A percentile compares a stretch with the other conserved stretches of the same genome.
These are phyloP conservation scores for Emmonsiellopsis sp. DNA, from an alignment of 2,329 filamentous ascomycete species.

Conservation along the genomic window DNA sequence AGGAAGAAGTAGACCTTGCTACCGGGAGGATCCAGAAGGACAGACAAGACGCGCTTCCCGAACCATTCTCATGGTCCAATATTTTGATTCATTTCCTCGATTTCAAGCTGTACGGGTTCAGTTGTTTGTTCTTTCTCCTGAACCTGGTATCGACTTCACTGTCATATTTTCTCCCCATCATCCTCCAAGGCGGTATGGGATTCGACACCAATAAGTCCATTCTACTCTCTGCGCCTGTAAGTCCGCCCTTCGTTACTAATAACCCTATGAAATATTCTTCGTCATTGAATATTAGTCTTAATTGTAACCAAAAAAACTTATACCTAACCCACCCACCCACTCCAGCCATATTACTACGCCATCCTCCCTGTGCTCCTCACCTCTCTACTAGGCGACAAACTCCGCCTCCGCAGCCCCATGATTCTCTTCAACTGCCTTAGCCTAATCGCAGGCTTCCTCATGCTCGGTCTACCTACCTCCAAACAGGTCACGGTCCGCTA, in stretches of 20 bases:
- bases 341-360: slow-evolving; percentile 55
- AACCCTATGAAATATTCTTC: not conserved
- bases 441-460: slow-evolving; percentile 54
- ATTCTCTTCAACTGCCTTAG: slow-evolving; percentile 56
- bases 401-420: slow-evolving; percentile 50
- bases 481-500: slow-evolving; percentile 53
- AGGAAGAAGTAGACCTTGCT: slow-evolving; percentile 47
- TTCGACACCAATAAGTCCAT: slow-evolving; percentile 47
- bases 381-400: slow-evolving; percentile 52
- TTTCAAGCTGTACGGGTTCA: slow-evolving; percentile 55
- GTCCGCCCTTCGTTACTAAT: slow-evolving; percentile 1
- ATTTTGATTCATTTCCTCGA: slow-evolving; percentile 50
- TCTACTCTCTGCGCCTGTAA: slow-evolving; percentile 50
- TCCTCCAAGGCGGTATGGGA: slow-evolving; percentile 45
- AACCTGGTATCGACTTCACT: slow-evolving; percentile 58
- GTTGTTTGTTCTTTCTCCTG: slow-evolving; percentile 55
- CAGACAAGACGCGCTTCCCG: slow-evolving; percentile 49
- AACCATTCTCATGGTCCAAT: slow-evolving; percentile 47
- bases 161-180: slow-evolving; percentile 57
- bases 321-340: not conserved
- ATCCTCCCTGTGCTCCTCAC: slow-evolving; percentile 55
- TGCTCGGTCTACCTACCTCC: slow-evolving; percentile 50
- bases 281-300: too few relatives aligned
- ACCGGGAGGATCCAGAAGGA: slow-evolving; percentile 51
- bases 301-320: too few relatives aligned